These are phyloP conservation scores for Monosporascus sp. DNA, from an alignment of 2,329 filamentous ascomycete species.

Conservation along the genomic window DNA sequence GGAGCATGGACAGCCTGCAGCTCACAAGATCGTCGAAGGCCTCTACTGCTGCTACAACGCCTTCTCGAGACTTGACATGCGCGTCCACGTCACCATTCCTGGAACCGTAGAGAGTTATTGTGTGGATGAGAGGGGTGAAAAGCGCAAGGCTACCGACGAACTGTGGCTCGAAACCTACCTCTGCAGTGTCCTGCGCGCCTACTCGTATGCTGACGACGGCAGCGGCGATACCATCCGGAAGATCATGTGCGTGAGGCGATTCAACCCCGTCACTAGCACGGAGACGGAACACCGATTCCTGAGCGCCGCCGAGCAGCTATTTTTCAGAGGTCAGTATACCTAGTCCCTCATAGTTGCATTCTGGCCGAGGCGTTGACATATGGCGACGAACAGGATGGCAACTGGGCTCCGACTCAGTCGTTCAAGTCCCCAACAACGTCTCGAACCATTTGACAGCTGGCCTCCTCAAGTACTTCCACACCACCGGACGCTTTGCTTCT, in stretches of 20 bases:
- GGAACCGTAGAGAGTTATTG: conserved; percentile 96
- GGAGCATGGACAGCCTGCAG: conserved; percentile 69
- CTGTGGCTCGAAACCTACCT: conserved; percentile 97
- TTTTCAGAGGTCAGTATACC: conserved; percentile 70
- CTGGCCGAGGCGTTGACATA: conserved; percentile 11
- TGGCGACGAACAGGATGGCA: conserved; percentile 67
- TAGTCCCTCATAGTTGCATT: too few relatives aligned
- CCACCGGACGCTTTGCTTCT: conserved; percentile 88
- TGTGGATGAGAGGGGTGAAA: conserved; percentile 93
- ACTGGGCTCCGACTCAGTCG: conserved; percentile 91
- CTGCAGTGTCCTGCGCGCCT: conserved; percentile 88
- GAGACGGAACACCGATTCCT: conserved; percentile 96
- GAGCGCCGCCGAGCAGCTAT: conserved; percentile 87
- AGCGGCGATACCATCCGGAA: conserved; percentile 92
- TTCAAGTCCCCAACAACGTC: conserved; percentile 94
- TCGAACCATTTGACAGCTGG: conserved; percentile 95
- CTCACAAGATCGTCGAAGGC: conserved; percentile 85
- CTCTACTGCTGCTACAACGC: conserved; percentile 99
- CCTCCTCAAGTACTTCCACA: conserved; percentile 89
- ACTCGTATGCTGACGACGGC: conserved; percentile 94
- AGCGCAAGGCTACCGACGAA: conserved; percentile 86
- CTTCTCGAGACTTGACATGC: conserved; percentile 96
- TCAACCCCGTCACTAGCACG: conserved; percentile 98
- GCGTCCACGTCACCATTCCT: conserved; percentile 94
- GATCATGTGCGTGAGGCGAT: conserved; percentile 93